A percentile compares a stretch with the other conserved stretches of the same genome.
These are phyloP conservation scores for Cryomyces antarcticus DNA, from an alignment of 495 filamentous ascomycete species.

Conservation along the genomic window DNA sequence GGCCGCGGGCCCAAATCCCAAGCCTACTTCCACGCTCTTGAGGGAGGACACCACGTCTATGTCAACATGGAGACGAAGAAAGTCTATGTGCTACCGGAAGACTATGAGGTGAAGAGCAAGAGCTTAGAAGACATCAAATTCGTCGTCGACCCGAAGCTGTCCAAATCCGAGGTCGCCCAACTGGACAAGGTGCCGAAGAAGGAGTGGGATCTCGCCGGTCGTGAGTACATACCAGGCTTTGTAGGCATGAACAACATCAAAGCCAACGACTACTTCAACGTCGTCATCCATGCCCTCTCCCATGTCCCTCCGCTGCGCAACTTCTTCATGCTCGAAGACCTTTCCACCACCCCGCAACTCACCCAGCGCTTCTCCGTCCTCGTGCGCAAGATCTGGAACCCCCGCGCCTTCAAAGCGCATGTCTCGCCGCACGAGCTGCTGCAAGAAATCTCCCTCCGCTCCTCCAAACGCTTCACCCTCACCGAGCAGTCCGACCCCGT, in stretches of 20 bases:
- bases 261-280: conserved; percentile 96
- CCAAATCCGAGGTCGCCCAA: conserved; percentile 53
- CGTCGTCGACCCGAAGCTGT: conserved; percentile 80
- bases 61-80: conserved; percentile 93
- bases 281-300: conserved; percentile 79
- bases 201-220: conserved; percentile 59
- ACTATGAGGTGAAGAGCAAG: conserved; percentile 90
- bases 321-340: conserved; percentile 72
- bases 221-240: conserved; percentile 74
- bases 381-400: conserved; percentile 95
- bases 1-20: conserved; percentile 84
- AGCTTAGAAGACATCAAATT: conserved; percentile 98
- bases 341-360: conserved; percentile 36
- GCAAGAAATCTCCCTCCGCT: conserved; percentile 78
- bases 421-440: conserved; percentile 94
- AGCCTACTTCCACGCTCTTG: conserved; percentile 94
- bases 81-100: conserved; percentile 89
- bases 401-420: conserved; percentile 87
- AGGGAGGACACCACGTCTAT: conserved; percentile 87
- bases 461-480: conserved; percentile 80
- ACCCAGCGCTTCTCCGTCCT: conserved; percentile 71
- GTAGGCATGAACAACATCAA: conserved; percentile 99
- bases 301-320: conserved; percentile 84
- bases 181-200: conserved; percentile 59
- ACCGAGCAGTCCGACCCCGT: conserved; percentile 86